Evolutionary conservation across 495 filamentous ascomycete genomes (phyloP), one percentile per base, ranked within the genome.

Genomic region (Clavariopsis aquatica): DNA sequence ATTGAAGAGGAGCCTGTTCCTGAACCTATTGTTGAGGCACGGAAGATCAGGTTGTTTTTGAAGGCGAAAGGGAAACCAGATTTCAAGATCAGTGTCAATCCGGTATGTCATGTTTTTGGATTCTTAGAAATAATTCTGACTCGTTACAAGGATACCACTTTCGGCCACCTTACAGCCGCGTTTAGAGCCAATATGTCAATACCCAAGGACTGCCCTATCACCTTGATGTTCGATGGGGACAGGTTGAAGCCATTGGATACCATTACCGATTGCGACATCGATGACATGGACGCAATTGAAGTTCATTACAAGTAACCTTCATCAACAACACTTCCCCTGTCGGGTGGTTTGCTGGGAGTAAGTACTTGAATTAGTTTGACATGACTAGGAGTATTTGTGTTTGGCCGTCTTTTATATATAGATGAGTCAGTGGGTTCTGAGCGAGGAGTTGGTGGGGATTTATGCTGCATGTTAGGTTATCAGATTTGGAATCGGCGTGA

Each of bases 171-270:
- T 22, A 75, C 85, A 0, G 70, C 72, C 47, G 81, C 80, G 1
- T 89, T 84, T 68, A 78, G 82, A 52, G 64, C 73, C 15, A 72
- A 74, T n/a, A 75, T 78, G 28, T 65, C 76, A 9, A 71, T 89
- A 17, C 54, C 71, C 0, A 65, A 74, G 1, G 81, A 81, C 3
- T 80, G 81, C 51, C 72, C 79, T 0, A 76, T 96, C 17, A 80
- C 80, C 13, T 77, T 96, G 0, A 76, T 81, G 53, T 94, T 93
- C 74, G 93, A 98, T 65, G 93, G 93, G 19, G 92, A 96, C 49
- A 76, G 78, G 47, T 74, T 96, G 23, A 82, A 85, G 0, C 81
- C 86, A 0, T 78, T 83, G 4, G 80, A 82, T 27, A 81, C 79
- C 24, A 77, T 96, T 4, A 77, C 73, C 20, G 85, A 89, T 38